Evolutionary conservation across 140 eudicot genomes (phyloP).

Genomic region (Cichorium intybus): DNA sequence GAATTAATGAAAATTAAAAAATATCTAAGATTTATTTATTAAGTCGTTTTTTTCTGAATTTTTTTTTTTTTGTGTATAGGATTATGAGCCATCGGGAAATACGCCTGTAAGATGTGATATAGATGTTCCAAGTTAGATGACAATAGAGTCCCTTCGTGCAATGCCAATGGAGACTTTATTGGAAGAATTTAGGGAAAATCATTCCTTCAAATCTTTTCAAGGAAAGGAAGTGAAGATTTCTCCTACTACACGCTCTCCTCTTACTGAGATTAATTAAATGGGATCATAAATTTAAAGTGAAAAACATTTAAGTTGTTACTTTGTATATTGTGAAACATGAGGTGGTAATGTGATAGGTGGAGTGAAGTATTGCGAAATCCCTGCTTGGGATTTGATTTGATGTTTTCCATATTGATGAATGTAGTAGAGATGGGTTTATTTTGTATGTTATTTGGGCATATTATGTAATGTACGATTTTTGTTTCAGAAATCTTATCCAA

Average conservation of each 20-base stretch:
- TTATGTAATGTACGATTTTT: constrained; percentile 13
- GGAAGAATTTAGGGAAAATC: constrained; percentile 84
- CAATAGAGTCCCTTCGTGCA: constrained; percentile 75
- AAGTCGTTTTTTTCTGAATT: no score
- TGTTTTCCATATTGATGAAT: background rate
- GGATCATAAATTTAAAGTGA: background rate
- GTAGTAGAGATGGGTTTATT: background rate
- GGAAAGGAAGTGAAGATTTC: constrained; percentile 55
- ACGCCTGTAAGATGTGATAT: constrained; percentile 73
- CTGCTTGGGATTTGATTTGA: constrained; percentile 55
- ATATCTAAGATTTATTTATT: no score
- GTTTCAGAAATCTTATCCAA: no score
- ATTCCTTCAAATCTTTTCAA: constrained; percentile 46
- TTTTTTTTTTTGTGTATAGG: constrained; percentile 36
- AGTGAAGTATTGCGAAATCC: constrained; percentile 42
- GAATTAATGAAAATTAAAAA: background rate
- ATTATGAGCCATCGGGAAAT: constrained; percentile 81
- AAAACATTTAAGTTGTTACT: constrained; percentile 2
- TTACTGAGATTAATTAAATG: constrained; percentile 57
- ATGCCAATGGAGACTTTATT: constrained; percentile 78
- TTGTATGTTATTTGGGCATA: constrained; percentile 11
- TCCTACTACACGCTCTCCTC: constrained; percentile 67
- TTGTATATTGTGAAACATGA: constrained; percentile 40
- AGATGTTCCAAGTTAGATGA: constrained; percentile 71
- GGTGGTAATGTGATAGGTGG: constrained; percentile 18